A percentile compares a stretch with the other conserved stretches of the same genome.
Conservation (phyloP, 2,329 filamentous ascomycete genomes). For the Gaeumannomyces sp. region DNA sequence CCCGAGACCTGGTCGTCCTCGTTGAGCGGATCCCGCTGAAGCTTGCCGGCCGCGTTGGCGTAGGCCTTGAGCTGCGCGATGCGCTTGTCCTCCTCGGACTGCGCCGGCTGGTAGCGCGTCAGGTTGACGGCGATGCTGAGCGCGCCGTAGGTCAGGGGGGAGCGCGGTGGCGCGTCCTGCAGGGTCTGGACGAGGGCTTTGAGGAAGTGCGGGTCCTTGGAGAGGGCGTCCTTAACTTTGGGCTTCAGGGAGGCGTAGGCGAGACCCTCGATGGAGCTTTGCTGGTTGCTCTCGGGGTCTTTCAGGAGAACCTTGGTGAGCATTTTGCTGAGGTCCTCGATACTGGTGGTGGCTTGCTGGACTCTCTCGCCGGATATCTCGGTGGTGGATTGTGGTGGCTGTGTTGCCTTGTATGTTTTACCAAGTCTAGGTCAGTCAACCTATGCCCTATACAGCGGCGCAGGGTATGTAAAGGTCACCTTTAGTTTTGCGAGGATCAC, state of each 20-base stretch:
- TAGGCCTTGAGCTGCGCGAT: conserved; percentile 91
- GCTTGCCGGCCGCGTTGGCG: conserved; percentile 72
- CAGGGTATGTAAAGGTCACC: conserved; percentile 33
- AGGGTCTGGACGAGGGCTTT: conserved; percentile 62
- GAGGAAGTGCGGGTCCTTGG: conserved; percentile 62
- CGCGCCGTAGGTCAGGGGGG: conserved; percentile 74
- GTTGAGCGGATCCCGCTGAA: conserved; percentile 60
- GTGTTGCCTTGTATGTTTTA: conserved; percentile 41
- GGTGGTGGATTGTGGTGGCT: conserved; percentile 33
- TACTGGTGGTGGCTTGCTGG: conserved; percentile 50
- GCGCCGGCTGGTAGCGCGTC: conserved; percentile 68
- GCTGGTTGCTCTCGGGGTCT: conserved; percentile 49
- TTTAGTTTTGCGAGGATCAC: conserved; percentile 75
- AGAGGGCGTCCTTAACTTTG: conserved; percentile 75
- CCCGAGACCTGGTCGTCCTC: conserved; percentile 68
- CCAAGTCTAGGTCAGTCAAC: conserved; percentile 40
- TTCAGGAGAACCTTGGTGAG: conserved; percentile 62
- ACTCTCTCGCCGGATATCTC: conserved; percentile 38
- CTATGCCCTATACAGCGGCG: conserved; percentile 16
- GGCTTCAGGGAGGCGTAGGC: conserved; percentile 87
- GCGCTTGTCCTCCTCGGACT: conserved; percentile 87
- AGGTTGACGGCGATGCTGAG: conserved; percentile 83
- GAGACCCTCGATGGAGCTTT: conserved; percentile 80
- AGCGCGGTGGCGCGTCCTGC: conserved; percentile 51
- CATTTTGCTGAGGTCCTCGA: conserved; percentile 58